phyloP scores from a whole-genome alignment of 345 rosid species.

The Lumnitzera littorea region DNA sequence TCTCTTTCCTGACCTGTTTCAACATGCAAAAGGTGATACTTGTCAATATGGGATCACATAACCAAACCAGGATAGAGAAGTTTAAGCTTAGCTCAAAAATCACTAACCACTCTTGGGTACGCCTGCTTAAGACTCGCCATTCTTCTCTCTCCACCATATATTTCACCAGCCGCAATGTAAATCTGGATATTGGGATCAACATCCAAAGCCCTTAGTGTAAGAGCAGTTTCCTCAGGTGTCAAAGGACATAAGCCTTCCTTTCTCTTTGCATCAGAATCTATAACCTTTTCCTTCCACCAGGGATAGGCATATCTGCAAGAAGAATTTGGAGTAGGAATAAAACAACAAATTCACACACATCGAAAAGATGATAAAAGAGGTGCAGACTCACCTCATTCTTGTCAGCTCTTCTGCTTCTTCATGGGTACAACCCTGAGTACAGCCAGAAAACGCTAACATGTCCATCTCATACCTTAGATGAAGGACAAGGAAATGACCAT shows the following conservation, averaged over 20 bases:
- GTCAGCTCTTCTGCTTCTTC: conserved; percentile 34
- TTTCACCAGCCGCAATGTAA: conserved; percentile 48
- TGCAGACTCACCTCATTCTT: conserved; percentile 29
- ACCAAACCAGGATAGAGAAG: neutral
- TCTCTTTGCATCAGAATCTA: conserved; percentile 32
- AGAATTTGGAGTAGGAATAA: neutral
- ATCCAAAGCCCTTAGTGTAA: conserved; percentile 32
- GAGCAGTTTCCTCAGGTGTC: conserved; percentile 49
- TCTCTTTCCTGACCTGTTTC: conserved; percentile 42
- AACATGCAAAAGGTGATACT: conserved; percentile 1
- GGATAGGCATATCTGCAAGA: conserved; percentile 42
- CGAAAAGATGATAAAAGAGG: neutral
- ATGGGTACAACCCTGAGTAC: conserved; percentile 37
- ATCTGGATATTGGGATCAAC: conserved; percentile 32
- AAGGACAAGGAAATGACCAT: conserved; percentile 44
- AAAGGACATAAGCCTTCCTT: conserved; percentile 45
- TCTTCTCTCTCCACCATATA: conserved; percentile 39
- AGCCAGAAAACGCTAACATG: conserved; percentile 53
- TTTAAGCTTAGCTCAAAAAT: conserved; percentile 5
- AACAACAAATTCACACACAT: conserved; percentile 3
- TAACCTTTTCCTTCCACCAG: conserved; percentile 54
- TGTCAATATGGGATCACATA: neutral
- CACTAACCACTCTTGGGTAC: conserved; percentile 37
- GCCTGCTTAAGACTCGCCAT: conserved; percentile 23
- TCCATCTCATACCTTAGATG: conserved; percentile 61